Percentiles rank a stretch among this genome's conserved stretches.
Conservation (phyloP, 2,329 filamentous ascomycete genomes). For the Scedosporium aurantiacum region DNA sequence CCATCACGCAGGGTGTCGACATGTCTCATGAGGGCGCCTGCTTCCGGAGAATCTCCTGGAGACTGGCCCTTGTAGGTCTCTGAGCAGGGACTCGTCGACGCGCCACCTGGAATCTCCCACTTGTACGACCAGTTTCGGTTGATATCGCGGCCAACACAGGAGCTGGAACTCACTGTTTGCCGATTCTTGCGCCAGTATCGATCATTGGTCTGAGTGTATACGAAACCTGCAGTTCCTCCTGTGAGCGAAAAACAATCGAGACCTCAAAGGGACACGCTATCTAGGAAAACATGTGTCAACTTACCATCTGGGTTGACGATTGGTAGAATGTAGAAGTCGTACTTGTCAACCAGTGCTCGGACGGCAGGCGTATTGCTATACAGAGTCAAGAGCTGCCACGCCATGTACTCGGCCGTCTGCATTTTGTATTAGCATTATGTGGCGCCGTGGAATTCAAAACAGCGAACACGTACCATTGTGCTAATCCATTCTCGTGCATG, state of each 20-base stretch:
- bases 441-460: background rate
- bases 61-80: conserved; percentile 35
- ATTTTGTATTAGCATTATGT: background rate
- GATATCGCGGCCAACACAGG: conserved; percentile 42
- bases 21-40: conserved; percentile 26
- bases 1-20: conserved; percentile 16
- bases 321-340: conserved; percentile 56
- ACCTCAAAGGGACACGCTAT: too few species aligned
- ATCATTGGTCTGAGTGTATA: conserved; percentile 44
- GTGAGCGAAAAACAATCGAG: background rate
- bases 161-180: conserved; percentile 24
- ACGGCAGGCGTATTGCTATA: conserved; percentile 28
- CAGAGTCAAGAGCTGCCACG: conserved; percentile 34
- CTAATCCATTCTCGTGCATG: conserved; percentile 52
- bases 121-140: conserved; percentile 50
- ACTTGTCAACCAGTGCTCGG: conserved; percentile 41
- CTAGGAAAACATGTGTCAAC: background rate
- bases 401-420: conserved; percentile 39
- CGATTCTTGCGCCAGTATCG: conserved; percentile 55
- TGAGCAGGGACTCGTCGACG: conserved; percentile 39
- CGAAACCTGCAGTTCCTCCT: conserved; percentile 33
- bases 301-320: conserved; percentile 50
- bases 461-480: conserved; percentile 28
- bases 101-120: conserved; percentile 38
- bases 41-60: conserved; percentile 39